These are phyloP conservation scores for Leucosporidium creatinivorum DNA, from an alignment of 768 basidiomycete species.

Conservation along the genomic window DNA sequence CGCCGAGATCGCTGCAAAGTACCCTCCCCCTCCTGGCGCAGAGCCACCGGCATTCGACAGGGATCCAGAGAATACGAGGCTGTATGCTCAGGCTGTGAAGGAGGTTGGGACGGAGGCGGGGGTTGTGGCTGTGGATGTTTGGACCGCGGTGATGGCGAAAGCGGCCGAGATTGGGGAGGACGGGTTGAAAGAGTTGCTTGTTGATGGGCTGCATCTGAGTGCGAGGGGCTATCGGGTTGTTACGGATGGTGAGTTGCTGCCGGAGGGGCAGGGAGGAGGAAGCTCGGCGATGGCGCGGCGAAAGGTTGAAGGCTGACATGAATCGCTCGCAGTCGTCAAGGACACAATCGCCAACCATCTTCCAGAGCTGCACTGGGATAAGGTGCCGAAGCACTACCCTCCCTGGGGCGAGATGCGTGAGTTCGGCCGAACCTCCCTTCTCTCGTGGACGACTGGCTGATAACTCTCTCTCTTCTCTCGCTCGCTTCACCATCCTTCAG, in stretches of 20 bases:
- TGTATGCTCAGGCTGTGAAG: constrained; percentile 24
- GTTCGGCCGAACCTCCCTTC: too few species aligned
- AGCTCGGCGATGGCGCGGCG: background rate
- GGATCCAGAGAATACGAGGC: constrained; percentile 18
- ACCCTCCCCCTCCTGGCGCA: constrained; percentile 7
- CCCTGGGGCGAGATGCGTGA: constrained; percentile 21
- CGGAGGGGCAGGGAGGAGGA: background rate
- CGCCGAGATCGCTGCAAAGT: constrained; percentile 19
- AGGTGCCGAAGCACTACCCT: constrained; percentile 24
- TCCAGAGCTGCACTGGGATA: constrained; percentile 30
- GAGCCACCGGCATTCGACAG: constrained; percentile 8
- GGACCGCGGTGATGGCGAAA: constrained; percentile 12
- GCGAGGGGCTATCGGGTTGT: constrained; percentile 22
- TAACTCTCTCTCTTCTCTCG: too few species aligned
- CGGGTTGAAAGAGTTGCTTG: constrained; percentile 17
- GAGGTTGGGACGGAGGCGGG: constrained; percentile 1
- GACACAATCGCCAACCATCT: constrained; percentile 10
- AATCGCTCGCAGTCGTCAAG: constrained; percentile 18
- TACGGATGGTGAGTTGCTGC: constrained; percentile 14
- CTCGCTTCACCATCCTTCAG: too few species aligned
- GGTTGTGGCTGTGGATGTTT: constrained; percentile 16
- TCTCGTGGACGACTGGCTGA: too few species aligned
- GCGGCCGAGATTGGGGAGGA: background rate
- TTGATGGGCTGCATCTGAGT: constrained; percentile 31
- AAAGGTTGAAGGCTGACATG: too few species aligned